These are phyloP conservation scores for Fusarium cyanostomum DNA, from an alignment of 2,329 filamentous ascomycete species.

Conservation along the genomic window DNA sequence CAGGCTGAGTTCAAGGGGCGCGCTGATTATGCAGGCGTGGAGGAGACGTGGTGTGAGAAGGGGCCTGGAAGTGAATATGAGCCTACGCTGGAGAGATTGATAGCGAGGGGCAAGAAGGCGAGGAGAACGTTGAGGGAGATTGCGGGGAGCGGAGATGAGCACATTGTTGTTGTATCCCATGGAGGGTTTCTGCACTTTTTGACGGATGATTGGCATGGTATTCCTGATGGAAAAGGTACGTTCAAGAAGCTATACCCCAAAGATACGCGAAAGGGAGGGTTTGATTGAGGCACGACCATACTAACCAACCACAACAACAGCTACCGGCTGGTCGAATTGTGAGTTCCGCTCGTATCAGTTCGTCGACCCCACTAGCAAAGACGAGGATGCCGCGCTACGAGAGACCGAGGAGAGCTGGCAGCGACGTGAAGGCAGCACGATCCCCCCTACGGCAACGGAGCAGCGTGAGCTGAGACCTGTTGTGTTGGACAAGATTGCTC, in stretches of 20 bases:
- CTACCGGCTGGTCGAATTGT: conserved; percentile 79
- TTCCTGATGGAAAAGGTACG: conserved; percentile 54
- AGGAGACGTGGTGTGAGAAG: conserved; percentile 78
- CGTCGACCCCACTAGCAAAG: conserved; percentile 59
- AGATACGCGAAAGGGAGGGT: neutral
- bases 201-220: conserved; percentile 80
- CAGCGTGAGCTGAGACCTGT: conserved; percentile 55
- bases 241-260: conserved; percentile 1
- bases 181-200: conserved; percentile 87
- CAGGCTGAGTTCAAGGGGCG: conserved; percentile 66
- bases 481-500: conserved; percentile 48
- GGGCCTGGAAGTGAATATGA: conserved; percentile 53
- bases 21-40: conserved; percentile 72
- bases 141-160: conserved; percentile 60
- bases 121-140: conserved; percentile 65
- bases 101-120: conserved; percentile 67
- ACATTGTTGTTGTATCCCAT: conserved; percentile 82
- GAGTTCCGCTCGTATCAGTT: conserved; percentile 77
- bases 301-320: conserved; percentile 49
- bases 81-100: conserved; percentile 62
- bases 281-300: too few species aligned
- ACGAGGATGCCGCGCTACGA: conserved; percentile 57
- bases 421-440: conserved; percentile 53
- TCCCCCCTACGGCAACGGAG: conserved; percentile 56
- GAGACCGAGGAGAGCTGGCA: conserved; percentile 62